Evolutionary conservation across 108 stramenopile genomes (phyloP), one percentile per base, ranked within the genome.

Genomic region (Skeletonema potamos): DNA sequence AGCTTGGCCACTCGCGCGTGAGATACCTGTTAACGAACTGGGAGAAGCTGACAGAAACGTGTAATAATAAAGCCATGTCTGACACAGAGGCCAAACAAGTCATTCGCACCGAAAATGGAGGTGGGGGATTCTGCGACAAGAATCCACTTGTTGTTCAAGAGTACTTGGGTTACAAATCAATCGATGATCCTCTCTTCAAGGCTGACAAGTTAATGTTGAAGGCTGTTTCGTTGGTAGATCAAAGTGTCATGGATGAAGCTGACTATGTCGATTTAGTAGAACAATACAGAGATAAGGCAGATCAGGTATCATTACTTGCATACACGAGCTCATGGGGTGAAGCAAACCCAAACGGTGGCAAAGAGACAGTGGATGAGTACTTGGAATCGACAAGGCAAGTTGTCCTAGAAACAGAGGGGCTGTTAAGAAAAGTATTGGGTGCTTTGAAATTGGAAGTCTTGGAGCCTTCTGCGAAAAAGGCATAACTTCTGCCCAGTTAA

Each of bases 331-430:
- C 78, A 44, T 87, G 84, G 84, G 84, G 86, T 2, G 86, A 87
- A 59, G 84, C 86, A 4, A 91, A 89, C 72, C 89, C 81, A 66
- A 89, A 89, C 66, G 91, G 91, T 2, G 86, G 91, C 13, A 89
- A 92, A 62, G 91, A 92, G 34, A 82, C 82, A 17, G 76, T 89
- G 56, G 91, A 92, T 72, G 88, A 87, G n/a, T 92, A 92, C 62
- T 69, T 92, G 61, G 87, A 89, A 28, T 72, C 77, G 39, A 89
- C 91, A 4, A 89, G 77, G 60, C 70, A 67, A 44, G 84, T 87
- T 33, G 91, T 92, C 13, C 27, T 73, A 5, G 82, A 85, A 48
- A 85, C 87, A 1, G 90, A 91, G 63, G 27, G 68, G 15, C 73
- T 86, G n/a, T 67, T 91, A 22, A 77, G 84, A 62, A 46, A 73